Conservation (phyloP, 768 basidiomycete genomes). For the Ramaria rubella region DNA sequence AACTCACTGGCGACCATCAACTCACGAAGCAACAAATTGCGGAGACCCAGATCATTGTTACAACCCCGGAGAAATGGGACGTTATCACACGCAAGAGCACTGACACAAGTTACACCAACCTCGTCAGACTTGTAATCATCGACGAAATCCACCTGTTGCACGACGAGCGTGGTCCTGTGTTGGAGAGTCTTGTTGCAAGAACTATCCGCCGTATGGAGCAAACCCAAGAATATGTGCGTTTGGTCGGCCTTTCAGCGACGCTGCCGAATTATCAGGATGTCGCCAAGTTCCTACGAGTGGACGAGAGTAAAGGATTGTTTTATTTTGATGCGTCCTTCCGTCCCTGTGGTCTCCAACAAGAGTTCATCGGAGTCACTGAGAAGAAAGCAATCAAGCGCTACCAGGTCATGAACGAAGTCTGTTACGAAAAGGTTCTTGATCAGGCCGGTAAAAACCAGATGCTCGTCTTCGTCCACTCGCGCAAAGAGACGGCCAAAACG, state of each 20-base stretch:
- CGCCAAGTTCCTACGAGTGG: conserved; percentile 92
- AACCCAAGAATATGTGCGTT: conserved; percentile 84
- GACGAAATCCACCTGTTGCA: conserved; percentile 98
- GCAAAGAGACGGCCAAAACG: conserved; percentile 98
- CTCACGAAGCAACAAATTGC: conserved; percentile 97
- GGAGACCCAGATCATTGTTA: conserved; percentile 97
- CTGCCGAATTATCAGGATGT: conserved; percentile 99
- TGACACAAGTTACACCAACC: conserved; percentile 93
- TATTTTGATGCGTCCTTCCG: conserved; percentile 95
- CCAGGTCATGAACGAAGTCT: conserved; percentile 97
- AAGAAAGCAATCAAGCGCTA: conserved; percentile 99
- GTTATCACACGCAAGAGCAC: conserved; percentile 98
- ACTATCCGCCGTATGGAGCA: conserved; percentile 94
- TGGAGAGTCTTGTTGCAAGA: conserved; percentile 85
- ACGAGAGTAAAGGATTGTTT: conserved; percentile 87
- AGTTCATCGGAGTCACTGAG: conserved; percentile 96
- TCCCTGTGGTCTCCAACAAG: conserved; percentile 91
- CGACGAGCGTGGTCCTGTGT: conserved; percentile 95
- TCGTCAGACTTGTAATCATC: conserved; percentile 93
- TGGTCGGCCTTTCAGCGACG: conserved; percentile 93
- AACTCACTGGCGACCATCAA: conserved; percentile 95
- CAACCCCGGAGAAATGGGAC: conserved; percentile 99
- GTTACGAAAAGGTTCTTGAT: conserved; percentile 97
- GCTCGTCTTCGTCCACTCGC: conserved; percentile 94
- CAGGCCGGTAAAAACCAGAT: conserved; percentile 88